Evolutionary conservation across 148 eudicot genomes (phyloP).

Genomic region (Chenopodium formosanum): DNA sequence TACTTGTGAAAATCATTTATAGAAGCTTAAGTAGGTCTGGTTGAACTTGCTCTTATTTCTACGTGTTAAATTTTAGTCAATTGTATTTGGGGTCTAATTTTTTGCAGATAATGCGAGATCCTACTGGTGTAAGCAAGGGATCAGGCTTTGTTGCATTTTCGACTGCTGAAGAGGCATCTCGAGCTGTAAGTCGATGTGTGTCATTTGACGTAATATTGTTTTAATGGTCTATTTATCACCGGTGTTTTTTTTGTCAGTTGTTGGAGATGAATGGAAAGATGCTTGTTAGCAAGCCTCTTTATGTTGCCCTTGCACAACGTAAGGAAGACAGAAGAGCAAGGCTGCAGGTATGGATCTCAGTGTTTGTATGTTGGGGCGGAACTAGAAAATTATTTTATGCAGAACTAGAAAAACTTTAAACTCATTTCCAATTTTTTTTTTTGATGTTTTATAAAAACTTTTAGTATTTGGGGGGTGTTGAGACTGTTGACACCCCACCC

Average conservation of each 20-base stretch:
- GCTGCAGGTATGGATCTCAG: conserved; percentile 53
- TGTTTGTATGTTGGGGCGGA: not conserved
- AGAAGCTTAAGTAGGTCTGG: not conserved
- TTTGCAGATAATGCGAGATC: conserved; percentile 82
- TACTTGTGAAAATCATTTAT: not conserved
- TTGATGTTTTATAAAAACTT: too few species aligned
- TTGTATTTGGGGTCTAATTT: conserved; percentile 19
- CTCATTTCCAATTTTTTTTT: too few species aligned
- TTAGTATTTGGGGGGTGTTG: too few species aligned
- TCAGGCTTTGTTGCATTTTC: conserved; percentile 94
- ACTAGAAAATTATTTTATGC: too few species aligned
- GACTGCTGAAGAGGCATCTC: conserved; percentile 82
- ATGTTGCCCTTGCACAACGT: conserved; percentile 88
- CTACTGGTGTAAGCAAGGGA: conserved; percentile 77
- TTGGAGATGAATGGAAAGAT: conserved; percentile 91
- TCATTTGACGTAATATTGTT: not conserved
- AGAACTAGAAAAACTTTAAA: too few species aligned
- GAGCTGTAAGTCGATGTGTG: conserved; percentile 63
- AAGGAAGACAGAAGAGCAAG: conserved; percentile 88
- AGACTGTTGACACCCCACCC: too few species aligned
- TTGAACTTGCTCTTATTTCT: not conserved
- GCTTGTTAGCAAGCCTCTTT: conserved; percentile 73
- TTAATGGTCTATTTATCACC: not conserved
- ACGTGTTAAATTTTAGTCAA: not conserved
- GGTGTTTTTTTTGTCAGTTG: conserved; percentile 40